Evolutionary conservation across 441 rosid genomes (phyloP).

Genomic region (Euphorbia schlechtendalii): DNA sequence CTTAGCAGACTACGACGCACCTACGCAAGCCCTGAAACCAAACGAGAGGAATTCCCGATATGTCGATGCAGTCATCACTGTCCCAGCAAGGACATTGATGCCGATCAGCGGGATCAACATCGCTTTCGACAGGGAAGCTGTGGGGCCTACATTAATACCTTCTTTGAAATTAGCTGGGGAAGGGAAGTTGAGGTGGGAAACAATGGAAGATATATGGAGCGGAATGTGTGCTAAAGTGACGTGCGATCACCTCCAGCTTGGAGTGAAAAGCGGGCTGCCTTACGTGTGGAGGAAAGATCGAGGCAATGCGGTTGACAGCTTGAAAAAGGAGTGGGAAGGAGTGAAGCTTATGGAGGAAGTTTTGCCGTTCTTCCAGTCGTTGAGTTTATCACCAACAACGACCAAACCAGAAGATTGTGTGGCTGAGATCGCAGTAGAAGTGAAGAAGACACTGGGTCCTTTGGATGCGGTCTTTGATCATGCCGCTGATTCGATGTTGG

Average conservation of each 20-base stretch:
- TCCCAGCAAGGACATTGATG: slow-evolving; percentile 55
- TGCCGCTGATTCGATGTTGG: slow-evolving; percentile 71
- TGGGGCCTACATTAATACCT: slow-evolving; percentile 79
- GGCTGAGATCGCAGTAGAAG: slow-evolving; percentile 51
- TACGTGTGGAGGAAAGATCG: slow-evolving; percentile 88
- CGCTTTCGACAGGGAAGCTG: slow-evolving; percentile 63
- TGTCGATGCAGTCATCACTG: slow-evolving; percentile 87
- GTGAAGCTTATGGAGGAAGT: slow-evolving; percentile 91
- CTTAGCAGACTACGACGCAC: slow-evolving; percentile 88
- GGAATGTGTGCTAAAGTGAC: slow-evolving; percentile 87
- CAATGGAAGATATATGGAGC: slow-evolving; percentile 90
- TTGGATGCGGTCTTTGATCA: slow-evolving; percentile 51
- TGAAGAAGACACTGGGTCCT: slow-evolving; percentile 60
- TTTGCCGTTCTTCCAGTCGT: slow-evolving; percentile 71
- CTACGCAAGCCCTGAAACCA: slow-evolving; percentile 92
- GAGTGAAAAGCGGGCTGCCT: slow-evolving; percentile 86
- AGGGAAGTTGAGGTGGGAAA: slow-evolving; percentile 94
- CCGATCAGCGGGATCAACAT: slow-evolving; percentile 90
- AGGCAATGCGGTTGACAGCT: slow-evolving; percentile 69
- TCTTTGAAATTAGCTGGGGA: slow-evolving; percentile 70
- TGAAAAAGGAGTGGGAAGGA: slow-evolving; percentile 97
- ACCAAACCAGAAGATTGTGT: slow-evolving; percentile 62
- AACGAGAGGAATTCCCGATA: slow-evolving; percentile 55
- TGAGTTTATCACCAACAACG: slow-evolving; percentile 51
- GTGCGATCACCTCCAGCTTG: slow-evolving; percentile 72